These are phyloP conservation scores for Dipteronia sinensis DNA, from an alignment of 345 rosid species.

Conservation along the genomic window DNA sequence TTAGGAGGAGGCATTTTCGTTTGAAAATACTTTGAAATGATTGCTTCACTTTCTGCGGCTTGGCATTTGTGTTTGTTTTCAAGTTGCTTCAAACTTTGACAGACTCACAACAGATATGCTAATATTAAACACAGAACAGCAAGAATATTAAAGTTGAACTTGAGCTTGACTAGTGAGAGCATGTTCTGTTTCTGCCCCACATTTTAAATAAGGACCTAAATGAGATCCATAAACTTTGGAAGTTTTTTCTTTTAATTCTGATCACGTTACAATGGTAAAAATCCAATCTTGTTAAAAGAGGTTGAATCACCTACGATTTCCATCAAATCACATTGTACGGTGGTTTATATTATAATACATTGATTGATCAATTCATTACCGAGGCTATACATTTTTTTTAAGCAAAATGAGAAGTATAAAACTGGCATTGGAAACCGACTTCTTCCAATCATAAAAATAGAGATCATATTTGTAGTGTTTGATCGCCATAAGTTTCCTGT, in stretches of 20 bases:
- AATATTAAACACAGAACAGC: background rate
- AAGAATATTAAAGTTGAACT: background rate
- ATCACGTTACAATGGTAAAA: background rate
- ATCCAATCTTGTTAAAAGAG: too few relatives aligned
- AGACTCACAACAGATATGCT: background rate
- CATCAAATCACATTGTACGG: too few relatives aligned
- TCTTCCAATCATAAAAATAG: too few relatives aligned
- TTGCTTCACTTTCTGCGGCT: background rate
- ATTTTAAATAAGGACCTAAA: background rate
- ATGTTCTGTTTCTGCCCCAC: background rate
- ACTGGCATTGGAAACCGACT: too few relatives aligned
- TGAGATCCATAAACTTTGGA: background rate
- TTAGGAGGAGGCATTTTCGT: conserved; percentile 23
- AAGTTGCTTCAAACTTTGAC: background rate
- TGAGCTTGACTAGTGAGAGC: background rate
- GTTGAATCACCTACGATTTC: too few relatives aligned
- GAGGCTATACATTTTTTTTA: too few relatives aligned
- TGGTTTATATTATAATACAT: too few relatives aligned
- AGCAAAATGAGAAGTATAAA: too few relatives aligned
- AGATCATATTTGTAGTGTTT: too few relatives aligned
- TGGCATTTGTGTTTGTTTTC: background rate
- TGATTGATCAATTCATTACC: too few relatives aligned
- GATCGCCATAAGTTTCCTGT: too few relatives aligned
- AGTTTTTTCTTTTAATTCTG: background rate
- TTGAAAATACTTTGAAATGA: background rate